phyloP scores from a whole-genome alignment of 2,329 filamentous ascomycete species.

The Fusarium coffeatum region DNA sequence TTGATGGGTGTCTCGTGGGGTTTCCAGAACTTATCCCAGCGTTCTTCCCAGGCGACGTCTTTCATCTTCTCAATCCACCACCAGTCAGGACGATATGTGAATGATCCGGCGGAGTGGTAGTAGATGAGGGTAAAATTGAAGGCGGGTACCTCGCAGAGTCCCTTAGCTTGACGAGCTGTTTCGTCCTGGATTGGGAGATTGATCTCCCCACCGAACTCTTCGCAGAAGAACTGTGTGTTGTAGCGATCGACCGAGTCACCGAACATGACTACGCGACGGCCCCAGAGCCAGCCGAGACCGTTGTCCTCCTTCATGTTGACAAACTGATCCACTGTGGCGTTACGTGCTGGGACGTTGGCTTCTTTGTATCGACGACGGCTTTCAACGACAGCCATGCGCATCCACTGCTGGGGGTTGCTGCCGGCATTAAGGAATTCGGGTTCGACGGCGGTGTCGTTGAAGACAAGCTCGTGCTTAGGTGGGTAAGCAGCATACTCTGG shows the following conservation, averaged over 20 bases:
- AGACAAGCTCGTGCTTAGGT: conserved; percentile 66
- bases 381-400: conserved; percentile 31
- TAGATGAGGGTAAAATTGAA: conserved; percentile 28
- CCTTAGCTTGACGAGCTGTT: conserved; percentile 17
- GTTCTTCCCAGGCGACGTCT: conserved; percentile 27
- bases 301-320: conserved; percentile 22
- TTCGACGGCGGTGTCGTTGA: conserved; percentile 69
- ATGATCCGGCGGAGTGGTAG: conserved; percentile 32
- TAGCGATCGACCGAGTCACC: conserved; percentile 35
- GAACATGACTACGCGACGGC: conserved; percentile 33
- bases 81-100: conserved; percentile 34
- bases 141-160: conserved; percentile 13
- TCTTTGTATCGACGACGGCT: conserved; percentile 15
- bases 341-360: not conserved
- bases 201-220: conserved; percentile 23
- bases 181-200: conserved; percentile 18
- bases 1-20: conserved; percentile 27
- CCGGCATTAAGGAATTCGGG: conserved; percentile 17
- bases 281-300: conserved; percentile 34
- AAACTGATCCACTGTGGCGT: conserved; percentile 17
- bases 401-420: conserved; percentile 33
- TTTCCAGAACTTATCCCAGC: conserved; percentile 31
- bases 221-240: conserved; percentile 34
- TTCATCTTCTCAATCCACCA: conserved; percentile 40
- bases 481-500: conserved; percentile 58